Evolutionary conservation across 441 rosid genomes (phyloP).

Genomic region (Kokia cookei): DNA sequence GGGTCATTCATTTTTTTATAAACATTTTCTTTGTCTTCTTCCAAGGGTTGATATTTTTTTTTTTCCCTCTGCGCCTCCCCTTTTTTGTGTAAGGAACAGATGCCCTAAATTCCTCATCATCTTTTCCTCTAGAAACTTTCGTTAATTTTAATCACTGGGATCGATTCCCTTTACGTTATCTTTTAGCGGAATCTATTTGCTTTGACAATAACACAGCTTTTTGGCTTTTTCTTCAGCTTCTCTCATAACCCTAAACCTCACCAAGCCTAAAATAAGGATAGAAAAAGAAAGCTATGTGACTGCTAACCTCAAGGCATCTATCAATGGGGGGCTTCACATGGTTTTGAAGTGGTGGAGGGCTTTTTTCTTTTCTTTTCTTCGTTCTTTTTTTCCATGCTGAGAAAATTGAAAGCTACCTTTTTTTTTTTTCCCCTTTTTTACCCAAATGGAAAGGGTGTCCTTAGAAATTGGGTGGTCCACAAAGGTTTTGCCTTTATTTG

Average conservation of each 20-base stretch:
- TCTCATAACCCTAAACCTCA: neutral
- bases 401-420: slow-evolving; percentile 14
- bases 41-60: neutral
- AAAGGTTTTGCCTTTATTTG: neutral
- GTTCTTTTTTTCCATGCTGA: neutral
- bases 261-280: neutral
- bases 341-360: slow-evolving; percentile 15
- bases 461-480: slow-evolving; percentile 23
- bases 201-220: slow-evolving; percentile 17
- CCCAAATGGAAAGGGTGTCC: slow-evolving; percentile 14
- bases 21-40: slow-evolving; percentile 13
- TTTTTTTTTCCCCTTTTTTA: neutral
- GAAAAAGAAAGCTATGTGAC: neutral
- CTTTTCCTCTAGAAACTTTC: neutral
- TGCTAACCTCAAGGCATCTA: slow-evolving; percentile 30
- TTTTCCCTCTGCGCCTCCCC: neutral
- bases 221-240: slow-evolving; percentile 11
- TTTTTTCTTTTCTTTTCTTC: slow-evolving; percentile 1
- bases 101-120: neutral
- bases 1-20: slow-evolving; percentile 1
- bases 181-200: neutral
- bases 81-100: neutral
- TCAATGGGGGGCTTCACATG: slow-evolving; percentile 30
- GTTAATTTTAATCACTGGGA: neutral
- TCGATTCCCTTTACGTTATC: slow-evolving; percentile 3